Evolutionary conservation across 2,329 filamentous ascomycete species (phyloP).

Genomic region (Pochonia chlamydosporia): DNA sequence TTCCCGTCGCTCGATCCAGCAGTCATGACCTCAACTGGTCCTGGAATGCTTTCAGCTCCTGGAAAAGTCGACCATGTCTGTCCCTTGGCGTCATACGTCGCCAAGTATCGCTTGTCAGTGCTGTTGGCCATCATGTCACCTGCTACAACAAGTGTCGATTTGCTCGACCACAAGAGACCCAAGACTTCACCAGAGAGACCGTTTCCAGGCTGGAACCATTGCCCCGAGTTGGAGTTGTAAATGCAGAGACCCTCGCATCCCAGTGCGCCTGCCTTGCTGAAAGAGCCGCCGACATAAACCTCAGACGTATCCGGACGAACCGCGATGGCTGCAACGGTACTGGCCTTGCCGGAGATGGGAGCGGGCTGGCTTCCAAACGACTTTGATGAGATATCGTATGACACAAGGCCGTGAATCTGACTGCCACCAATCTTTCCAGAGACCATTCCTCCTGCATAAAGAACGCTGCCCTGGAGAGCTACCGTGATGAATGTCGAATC

Average conservation of each 20-base stretch:
- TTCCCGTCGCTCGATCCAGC: conserved; percentile 66
- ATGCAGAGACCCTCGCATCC: conserved; percentile 78
- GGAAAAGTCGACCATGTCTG: conserved; percentile 61
- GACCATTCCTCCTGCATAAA: conserved; percentile 80
- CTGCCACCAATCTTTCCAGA: conserved; percentile 62
- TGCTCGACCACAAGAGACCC: conserved; percentile 69
- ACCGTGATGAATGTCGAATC: conserved; percentile 73
- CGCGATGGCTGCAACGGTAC: conserved; percentile 71
- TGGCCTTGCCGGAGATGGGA: conserved; percentile 61
- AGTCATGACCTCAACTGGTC: conserved; percentile 71
- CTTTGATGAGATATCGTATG: conserved; percentile 67
- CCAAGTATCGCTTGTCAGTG: conserved; percentile 58
- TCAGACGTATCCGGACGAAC: conserved; percentile 64
- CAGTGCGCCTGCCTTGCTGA: conserved; percentile 75
- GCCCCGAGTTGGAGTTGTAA: conserved; percentile 62
- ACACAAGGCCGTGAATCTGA: conserved; percentile 65
- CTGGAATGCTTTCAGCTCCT: conserved; percentile 63
- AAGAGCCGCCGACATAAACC: conserved; percentile 82
- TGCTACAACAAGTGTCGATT: conserved; percentile 66
- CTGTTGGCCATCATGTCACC: conserved; percentile 68
- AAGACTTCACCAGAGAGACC: conserved; percentile 66
- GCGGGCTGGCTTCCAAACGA: conserved; percentile 69
- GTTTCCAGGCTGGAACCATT: conserved; percentile 77
- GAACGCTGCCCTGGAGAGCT: conserved; percentile 56
- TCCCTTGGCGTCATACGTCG: conserved; percentile 63